Evolutionary conservation across 1,139 yeast genomes (phyloP), one percentile per base, ranked within the genome.

Genomic region (Protomyces lactucae-debilis): DNA sequence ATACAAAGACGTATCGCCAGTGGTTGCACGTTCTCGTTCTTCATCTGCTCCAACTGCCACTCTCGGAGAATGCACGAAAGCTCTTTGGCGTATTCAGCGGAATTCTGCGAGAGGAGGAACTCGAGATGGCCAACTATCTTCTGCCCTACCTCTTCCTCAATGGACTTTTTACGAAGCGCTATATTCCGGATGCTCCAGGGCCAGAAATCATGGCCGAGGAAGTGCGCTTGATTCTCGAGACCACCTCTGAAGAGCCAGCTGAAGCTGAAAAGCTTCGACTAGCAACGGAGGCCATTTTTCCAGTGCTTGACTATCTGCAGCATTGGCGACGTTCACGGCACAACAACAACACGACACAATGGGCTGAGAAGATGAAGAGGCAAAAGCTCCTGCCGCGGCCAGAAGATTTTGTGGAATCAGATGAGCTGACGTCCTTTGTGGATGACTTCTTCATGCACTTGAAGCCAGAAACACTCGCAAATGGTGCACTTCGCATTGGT

Each of bases 111-210:
- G 72, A 71, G 64, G 89, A 87, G 67, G 95, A 88, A 72, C 6
- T 78, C 86, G 14, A 82, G 8, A 66, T 66, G 36, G 52, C 65
- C 8, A 57, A 63, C 23, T 66, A 67, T 43, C 37, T 66, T 32
- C 77, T 93, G 9, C 97, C 96, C 4, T 92, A 89, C 74, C 86
- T 85, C 32, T 83, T 88, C 0, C 77, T 91, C 65, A 85, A 87
- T 71, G 83, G 88, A 60, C 79, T 90, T 1, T 78, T 43, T 18
- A 28, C 48, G 25, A 43, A 16, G 48, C 48, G 18, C 48, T 18
- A 16, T 9, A 16, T 16, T 18, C 21, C 16, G 10, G 48, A 18
- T 5, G 25, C 18, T 18, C 48, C 48, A 1, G 48, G 48, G 10
- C 25, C 12, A 18, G 25, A 43, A 21, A 6, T 21, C 21, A n/a